Percentiles rank a stretch among this genome's conserved stretches.
phyloP scores from a whole-genome alignment of 202 grass and related monocot species.

The Miscanthus sacchariflorus region DNA sequence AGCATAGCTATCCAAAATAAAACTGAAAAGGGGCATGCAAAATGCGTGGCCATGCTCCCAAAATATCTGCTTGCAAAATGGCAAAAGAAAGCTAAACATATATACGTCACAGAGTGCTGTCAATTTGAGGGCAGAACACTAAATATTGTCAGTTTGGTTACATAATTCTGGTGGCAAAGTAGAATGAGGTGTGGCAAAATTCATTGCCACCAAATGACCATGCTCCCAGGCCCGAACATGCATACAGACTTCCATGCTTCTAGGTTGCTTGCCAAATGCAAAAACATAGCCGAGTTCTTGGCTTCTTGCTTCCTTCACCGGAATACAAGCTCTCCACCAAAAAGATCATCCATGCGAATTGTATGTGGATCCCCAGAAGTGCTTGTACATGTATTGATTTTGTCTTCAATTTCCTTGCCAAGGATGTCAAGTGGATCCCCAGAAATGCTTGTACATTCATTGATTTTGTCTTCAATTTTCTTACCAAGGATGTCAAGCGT shows the following conservation, averaged over 20 bases:
- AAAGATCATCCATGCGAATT: neutral
- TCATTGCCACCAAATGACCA: neutral
- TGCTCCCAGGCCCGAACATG: neutral
- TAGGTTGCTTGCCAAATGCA: neutral
- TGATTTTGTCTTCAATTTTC: slow-evolving; percentile 33
- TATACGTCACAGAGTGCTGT: neutral
- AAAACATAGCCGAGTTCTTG: neutral
- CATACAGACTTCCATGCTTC: neutral
- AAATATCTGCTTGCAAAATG: neutral
- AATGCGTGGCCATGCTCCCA: no score
- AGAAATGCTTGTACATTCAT: neutral
- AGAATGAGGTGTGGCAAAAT: slow-evolving; percentile 1
- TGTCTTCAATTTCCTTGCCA: slow-evolving; percentile 25
- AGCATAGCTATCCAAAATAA: neutral
- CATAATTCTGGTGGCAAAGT: neutral
- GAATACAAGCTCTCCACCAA: slow-evolving; percentile 15
- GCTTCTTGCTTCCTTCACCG: slow-evolving; percentile 21
- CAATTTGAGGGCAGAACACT: neutral
- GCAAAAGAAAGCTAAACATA: slow-evolving; percentile 1
- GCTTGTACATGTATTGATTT: slow-evolving; percentile 28
- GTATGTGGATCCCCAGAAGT: neutral
- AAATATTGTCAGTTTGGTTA: neutral
- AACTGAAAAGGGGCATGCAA: neutral
- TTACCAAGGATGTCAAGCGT: slow-evolving; percentile 19
- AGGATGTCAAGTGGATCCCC: slow-evolving; percentile 29